phyloP scores from a whole-genome alignment of 768 basidiomycete genomes.

The Leccinum sublutescens region DNA sequence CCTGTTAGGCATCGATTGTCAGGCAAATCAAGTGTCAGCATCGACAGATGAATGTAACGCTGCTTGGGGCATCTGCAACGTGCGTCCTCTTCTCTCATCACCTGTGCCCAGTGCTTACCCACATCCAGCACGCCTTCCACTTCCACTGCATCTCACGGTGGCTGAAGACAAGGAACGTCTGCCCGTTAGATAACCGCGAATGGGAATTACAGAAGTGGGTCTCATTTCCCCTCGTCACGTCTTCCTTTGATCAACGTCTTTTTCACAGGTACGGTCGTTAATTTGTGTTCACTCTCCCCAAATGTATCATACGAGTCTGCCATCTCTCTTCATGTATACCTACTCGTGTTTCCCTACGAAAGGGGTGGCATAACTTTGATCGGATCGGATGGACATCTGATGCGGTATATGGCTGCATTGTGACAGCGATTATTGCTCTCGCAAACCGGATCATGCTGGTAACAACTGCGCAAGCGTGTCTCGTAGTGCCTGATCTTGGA shows the following conservation, averaged over 20 bases:
- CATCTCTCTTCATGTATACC: constrained; percentile 14
- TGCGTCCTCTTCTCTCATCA: constrained; percentile 27
- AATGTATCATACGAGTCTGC: constrained; percentile 22
- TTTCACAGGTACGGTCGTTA: constrained; percentile 42
- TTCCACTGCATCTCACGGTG: constrained; percentile 99
- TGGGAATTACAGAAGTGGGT: constrained; percentile 96
- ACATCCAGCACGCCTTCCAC: constrained; percentile 90
- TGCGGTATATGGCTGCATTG: not conserved
- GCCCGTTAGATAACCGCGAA: constrained; percentile 92
- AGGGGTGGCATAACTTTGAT: not conserved
- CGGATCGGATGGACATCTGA: not conserved
- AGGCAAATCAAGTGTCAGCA: constrained; percentile 97
- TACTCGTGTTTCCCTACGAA: not conserved
- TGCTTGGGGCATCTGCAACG: constrained; percentile 99
- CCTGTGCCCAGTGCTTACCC: not conserved
- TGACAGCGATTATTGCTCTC: not conserved
- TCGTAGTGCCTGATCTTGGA: constrained; percentile 17
- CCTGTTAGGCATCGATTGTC: constrained; percentile 91
- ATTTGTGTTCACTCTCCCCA: constrained; percentile 5
- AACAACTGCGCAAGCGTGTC: constrained; percentile 22
- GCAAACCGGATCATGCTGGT: not conserved
- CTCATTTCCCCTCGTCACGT: not conserved
- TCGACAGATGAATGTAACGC: constrained; percentile 97
- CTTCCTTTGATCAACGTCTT: not conserved
- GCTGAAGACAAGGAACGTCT: constrained; percentile 97